Percentiles rank a stretch among this genome's conserved stretches.
Conservation (phyloP, 257 asterid genomes). For the Primulina eburnea region DNA sequence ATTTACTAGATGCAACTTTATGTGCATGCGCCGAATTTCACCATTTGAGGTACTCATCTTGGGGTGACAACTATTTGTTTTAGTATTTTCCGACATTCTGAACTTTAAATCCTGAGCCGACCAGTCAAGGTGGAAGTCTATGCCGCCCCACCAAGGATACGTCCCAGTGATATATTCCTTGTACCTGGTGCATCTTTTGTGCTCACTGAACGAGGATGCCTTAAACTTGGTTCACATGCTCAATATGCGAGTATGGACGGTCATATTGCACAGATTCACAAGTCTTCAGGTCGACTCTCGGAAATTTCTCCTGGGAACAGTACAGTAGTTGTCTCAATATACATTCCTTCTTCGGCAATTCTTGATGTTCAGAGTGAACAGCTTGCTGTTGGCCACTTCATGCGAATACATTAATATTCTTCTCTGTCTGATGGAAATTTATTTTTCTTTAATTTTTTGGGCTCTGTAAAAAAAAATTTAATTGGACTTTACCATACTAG, state of each 20-base stretch:
- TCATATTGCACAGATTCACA: constrained; percentile 53
- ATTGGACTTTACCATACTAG: constrained; percentile 38
- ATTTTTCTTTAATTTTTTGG: constrained; percentile 81
- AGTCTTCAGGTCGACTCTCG: constrained; percentile 50
- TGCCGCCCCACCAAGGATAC: no score
- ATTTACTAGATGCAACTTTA: no score
- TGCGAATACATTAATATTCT: no score
- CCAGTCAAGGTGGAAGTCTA: constrained; percentile 72
- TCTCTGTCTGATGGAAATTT: constrained; percentile 71
- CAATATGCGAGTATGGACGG: constrained; percentile 58
- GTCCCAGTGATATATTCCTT: constrained; percentile 66
- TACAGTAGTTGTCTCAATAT: constrained; percentile 62
- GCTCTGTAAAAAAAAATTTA: constrained; percentile 60
- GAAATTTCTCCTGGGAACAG: constrained; percentile 77
- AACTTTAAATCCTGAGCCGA: constrained; percentile 63
- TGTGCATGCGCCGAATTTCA: no score
- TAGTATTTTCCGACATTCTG: no score
- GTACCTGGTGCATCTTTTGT: no score
- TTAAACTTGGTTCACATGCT: constrained; percentile 55
- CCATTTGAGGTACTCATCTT: no score
- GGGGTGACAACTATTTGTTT: no score
- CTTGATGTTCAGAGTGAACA: constrained; percentile 55
- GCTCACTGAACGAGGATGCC: no score
- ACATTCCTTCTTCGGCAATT: constrained; percentile 68
- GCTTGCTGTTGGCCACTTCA: no score